Percentiles rank a stretch among this genome's conserved stretches.
Conservation (phyloP, 1,139 yeast species). For the Starmera stellimalicola region DNA sequence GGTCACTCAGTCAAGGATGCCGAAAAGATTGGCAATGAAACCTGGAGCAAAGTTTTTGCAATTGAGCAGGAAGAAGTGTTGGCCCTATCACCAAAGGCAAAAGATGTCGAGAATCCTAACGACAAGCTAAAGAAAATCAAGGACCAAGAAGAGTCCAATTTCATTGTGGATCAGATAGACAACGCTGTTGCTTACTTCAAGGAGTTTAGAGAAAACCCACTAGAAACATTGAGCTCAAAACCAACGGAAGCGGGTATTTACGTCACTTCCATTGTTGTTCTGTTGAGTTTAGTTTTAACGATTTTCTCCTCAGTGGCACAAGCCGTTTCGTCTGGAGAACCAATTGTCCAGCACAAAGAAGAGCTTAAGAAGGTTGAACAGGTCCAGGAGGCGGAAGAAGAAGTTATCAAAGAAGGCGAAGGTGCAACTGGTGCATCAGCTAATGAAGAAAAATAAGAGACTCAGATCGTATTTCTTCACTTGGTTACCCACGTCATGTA, state of each 20-base stretch:
- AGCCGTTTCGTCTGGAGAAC: slow-evolving; percentile 16
- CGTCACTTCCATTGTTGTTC: slow-evolving; percentile 29
- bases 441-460: too few relatives aligned
- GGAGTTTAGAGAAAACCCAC: slow-evolving; percentile 35
- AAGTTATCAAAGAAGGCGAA: too few relatives aligned
- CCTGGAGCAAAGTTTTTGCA: slow-evolving; percentile 53
- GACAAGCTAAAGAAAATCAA: slow-evolving; percentile 1
- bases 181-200: slow-evolving; percentile 21
- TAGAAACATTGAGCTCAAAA: slow-evolving; percentile 29
- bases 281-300: slow-evolving; percentile 34
- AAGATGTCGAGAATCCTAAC: slow-evolving; percentile 27
- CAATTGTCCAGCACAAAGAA: slow-evolving; percentile 2
- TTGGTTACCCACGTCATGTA: too few relatives aligned
- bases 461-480: too few relatives aligned
- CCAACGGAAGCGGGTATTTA: slow-evolving; percentile 44
- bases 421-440: too few relatives aligned
- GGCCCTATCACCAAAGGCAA: slow-evolving; percentile 30
- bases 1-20: slow-evolving; percentile 83
- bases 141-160: slow-evolving; percentile 3
- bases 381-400: neutral
- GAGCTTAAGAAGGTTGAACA: neutral
- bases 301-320: slow-evolving; percentile 27
- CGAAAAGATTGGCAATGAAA: slow-evolving; percentile 67
- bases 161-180: slow-evolving; percentile 21
- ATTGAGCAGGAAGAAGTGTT: slow-evolving; percentile 40